phyloP scores from a whole-genome alignment of 2,329 filamentous ascomycete species.

The Monascus ruber region DNA sequence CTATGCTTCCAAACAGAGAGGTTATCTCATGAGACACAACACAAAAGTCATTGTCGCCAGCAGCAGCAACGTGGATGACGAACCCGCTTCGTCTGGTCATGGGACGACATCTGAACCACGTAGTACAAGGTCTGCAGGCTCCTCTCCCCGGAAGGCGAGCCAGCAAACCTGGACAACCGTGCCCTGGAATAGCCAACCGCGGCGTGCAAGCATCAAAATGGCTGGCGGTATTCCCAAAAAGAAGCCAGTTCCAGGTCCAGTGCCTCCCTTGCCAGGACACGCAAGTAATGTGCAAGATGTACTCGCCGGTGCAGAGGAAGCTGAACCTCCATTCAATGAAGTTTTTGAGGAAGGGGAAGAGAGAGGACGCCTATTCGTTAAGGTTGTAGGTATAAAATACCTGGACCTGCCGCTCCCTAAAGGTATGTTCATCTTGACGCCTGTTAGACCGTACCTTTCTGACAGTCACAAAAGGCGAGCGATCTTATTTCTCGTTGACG shows the following conservation, averaged over 20 bases:
- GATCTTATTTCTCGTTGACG: constrained; percentile 88
- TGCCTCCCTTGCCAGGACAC: constrained; percentile 77
- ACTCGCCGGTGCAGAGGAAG: constrained; percentile 57
- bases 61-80: constrained; percentile 58
- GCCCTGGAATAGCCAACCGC: constrained; percentile 79
- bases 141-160: constrained; percentile 65
- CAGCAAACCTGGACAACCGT: constrained; percentile 93
- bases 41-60: constrained; percentile 95
- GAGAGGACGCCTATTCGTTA: constrained; percentile 85
- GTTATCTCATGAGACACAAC: constrained; percentile 97
- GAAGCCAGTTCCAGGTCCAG: constrained; percentile 49
- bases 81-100: constrained; percentile 18
- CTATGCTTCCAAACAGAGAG: constrained; percentile 63
- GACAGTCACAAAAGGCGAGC: constrained; percentile 52
- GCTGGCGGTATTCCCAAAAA: constrained; percentile 50
- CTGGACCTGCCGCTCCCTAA: constrained; percentile 81
- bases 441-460: constrained; percentile 6
- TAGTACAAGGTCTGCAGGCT: constrained; percentile 51
- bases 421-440: constrained; percentile 48
- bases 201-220: constrained; percentile 53
- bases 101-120: constrained; percentile 18
- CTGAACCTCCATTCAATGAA: constrained; percentile 49
- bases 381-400: constrained; percentile 97
- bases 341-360: constrained; percentile 69
- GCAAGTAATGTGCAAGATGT: constrained; percentile 61